A percentile compares a stretch with the other conserved stretches of the same genome.
Conservation (phyloP, 257 asterid species). For the Catharanthus roseus region DNA sequence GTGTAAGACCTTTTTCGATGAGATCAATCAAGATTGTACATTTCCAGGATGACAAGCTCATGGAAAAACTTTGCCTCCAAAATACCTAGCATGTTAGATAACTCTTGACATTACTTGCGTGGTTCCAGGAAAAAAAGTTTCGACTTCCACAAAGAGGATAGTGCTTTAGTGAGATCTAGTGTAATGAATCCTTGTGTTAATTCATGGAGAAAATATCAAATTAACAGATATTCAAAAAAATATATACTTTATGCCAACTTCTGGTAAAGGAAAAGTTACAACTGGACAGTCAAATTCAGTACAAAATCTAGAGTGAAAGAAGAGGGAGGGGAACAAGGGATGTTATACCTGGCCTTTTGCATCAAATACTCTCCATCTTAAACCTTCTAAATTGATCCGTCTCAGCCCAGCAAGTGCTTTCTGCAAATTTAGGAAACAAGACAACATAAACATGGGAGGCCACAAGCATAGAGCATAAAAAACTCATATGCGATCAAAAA, state of each 20-base stretch:
- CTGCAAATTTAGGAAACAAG: constrained; percentile 28
- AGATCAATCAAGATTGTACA: not conserved
- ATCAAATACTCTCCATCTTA: constrained; percentile 93
- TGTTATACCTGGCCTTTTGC: constrained; percentile 85
- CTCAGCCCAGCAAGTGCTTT: constrained; percentile 87
- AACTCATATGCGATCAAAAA: not conserved
- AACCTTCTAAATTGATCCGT: constrained; percentile 78
- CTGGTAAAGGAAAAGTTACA: not conserved
- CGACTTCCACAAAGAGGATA: not conserved
- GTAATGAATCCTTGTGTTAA: not conserved
- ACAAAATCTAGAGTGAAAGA: not conserved
- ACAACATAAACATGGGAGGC: not conserved
- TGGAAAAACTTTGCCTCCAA: not conserved
- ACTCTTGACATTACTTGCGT: not conserved
- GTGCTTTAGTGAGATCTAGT: not conserved
- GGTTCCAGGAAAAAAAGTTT: not conserved
- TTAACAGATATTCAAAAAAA: no score
- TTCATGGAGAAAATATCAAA: not conserved
- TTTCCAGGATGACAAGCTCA: not conserved
- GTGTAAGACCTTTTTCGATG: not conserved
- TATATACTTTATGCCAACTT: not conserved
- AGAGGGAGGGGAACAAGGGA: not conserved
- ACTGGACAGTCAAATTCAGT: not conserved
- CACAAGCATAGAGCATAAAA: constrained; percentile 2
- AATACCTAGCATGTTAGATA: not conserved